Conservation (phyloP, 495 filamentous ascomycete species). For the Cladorrhinum samala region DNA sequence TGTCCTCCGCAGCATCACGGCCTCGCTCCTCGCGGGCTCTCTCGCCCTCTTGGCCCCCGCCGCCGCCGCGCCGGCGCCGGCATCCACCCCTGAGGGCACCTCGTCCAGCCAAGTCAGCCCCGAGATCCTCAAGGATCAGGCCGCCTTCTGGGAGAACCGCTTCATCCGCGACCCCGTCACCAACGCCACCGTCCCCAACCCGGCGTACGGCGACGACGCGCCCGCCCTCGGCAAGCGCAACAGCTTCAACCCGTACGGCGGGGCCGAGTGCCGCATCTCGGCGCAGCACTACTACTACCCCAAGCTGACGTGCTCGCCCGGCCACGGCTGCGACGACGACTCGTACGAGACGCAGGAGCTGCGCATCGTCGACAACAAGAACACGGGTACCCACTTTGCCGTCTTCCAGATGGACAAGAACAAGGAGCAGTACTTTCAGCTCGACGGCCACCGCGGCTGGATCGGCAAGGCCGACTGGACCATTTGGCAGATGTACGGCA, state of each 20-base stretch:
- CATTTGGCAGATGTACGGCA: slow-evolving; percentile 1
- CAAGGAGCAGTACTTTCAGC: slow-evolving; percentile 5
- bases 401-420: slow-evolving; percentile 3
- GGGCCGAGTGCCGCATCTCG: slow-evolving; percentile 6
- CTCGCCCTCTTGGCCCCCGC: background rate
- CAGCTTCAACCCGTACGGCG: slow-evolving; percentile 1
- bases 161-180: slow-evolving; percentile 6
- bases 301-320: background rate
- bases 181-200: slow-evolving; percentile 5
- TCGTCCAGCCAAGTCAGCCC: background rate
- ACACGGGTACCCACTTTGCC: slow-evolving; percentile 1
- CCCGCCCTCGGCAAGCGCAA: background rate
- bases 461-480: background rate
- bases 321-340: slow-evolving; percentile 3
- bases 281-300: slow-evolving; percentile 5
- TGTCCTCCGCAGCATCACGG: background rate
- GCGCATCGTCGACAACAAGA: background rate
- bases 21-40: background rate
- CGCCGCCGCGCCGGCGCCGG: too few relatives aligned
- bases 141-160: slow-evolving; percentile 1
- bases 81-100: background rate
- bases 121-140: background rate
- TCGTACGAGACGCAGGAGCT: slow-evolving; percentile 4
- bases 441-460: slow-evolving; percentile 2
- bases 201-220: background rate